These are phyloP conservation scores for Saxophila tyrrhenica DNA, from an alignment of 495 filamentous ascomycete species.

Conservation along the genomic window DNA sequence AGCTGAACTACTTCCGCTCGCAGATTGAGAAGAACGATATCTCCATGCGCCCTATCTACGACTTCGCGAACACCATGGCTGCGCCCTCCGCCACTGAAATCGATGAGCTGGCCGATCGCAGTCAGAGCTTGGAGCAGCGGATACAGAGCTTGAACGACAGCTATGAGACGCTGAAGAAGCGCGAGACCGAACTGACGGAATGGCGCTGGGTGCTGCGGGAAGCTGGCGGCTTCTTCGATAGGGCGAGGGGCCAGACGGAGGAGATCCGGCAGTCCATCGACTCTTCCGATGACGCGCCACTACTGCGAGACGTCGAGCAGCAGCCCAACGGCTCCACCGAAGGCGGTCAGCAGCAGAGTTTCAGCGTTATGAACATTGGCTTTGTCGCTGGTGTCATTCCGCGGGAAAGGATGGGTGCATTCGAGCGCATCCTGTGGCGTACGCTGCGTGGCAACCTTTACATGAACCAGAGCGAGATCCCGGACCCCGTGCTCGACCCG, in stretches of 20 bases:
- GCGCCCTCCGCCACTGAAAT: slow-evolving; percentile 87
- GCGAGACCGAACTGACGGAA: slow-evolving; percentile 91
- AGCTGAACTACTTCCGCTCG: slow-evolving; percentile 84
- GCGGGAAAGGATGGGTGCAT: slow-evolving; percentile 81
- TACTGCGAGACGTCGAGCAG: slow-evolving; percentile 56
- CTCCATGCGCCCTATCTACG: slow-evolving; percentile 67
- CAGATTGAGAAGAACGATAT: slow-evolving; percentile 92
- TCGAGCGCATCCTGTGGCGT: slow-evolving; percentile 94
- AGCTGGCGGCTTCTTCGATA: slow-evolving; percentile 92
- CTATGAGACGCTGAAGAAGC: slow-evolving; percentile 95
- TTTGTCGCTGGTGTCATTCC: slow-evolving; percentile 98
- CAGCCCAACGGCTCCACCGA: slow-evolving; percentile 61
- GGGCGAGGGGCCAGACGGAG: slow-evolving; percentile 74
- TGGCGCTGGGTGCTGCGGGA: slow-evolving; percentile 96
- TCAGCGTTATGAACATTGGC: slow-evolving; percentile 96
- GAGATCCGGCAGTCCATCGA: slow-evolving; percentile 89
- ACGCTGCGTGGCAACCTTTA: slow-evolving; percentile 95
- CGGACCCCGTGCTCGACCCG: slow-evolving; percentile 87
- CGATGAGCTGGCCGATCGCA: slow-evolving; percentile 84
- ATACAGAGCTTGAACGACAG: slow-evolving; percentile 88
- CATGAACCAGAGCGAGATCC: slow-evolving; percentile 99
- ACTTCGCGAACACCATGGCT: slow-evolving; percentile 69
- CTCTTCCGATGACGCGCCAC: slow-evolving; percentile 51
- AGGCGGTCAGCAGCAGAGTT: slow-evolving; percentile 56
- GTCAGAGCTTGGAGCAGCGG: slow-evolving; percentile 81